These are phyloP conservation scores for Leccinum subtestaceum DNA, from an alignment of 768 basidiomycete genomes.

Conservation along the genomic window DNA sequence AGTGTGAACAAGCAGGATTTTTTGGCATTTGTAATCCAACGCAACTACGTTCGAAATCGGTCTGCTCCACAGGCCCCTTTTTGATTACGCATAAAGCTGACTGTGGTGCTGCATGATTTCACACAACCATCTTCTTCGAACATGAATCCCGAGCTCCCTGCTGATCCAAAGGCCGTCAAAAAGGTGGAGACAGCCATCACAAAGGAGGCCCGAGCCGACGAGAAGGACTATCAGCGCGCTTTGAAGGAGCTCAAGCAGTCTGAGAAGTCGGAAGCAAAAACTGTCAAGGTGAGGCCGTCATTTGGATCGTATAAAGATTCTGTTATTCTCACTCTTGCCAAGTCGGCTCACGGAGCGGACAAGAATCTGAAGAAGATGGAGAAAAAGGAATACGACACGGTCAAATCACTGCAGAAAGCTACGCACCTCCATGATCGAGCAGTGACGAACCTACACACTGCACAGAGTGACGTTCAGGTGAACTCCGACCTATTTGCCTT, in stretches of 20 bases:
- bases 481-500: not conserved
- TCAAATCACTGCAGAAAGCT: slow-evolving; percentile 51
- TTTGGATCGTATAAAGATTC: not conserved
- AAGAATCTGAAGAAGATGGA: slow-evolving; percentile 47
- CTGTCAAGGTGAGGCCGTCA: slow-evolving; percentile 43
- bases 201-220: slow-evolving; percentile 52
- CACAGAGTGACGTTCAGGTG: slow-evolving; percentile 46
- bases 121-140: not conserved
- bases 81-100: not conserved
- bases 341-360: slow-evolving; percentile 48
- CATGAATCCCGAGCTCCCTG: slow-evolving; percentile 24
- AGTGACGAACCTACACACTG: slow-evolving; percentile 39
- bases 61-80: slow-evolving; percentile 11
- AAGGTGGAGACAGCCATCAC: slow-evolving; percentile 44
- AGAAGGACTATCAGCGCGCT: slow-evolving; percentile 47
- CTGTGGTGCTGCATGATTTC: not conserved
- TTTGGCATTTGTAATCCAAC: not conserved
- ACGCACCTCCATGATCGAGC: slow-evolving; percentile 52
- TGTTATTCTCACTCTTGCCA: not conserved
- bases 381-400: slow-evolving; percentile 48
- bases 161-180: slow-evolving; percentile 32
- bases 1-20: too few relatives aligned
- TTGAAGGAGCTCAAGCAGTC: slow-evolving; percentile 50
- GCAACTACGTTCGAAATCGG: not conserved
- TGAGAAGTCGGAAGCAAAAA: slow-evolving; percentile 53